Conservation (phyloP, 1,284 basidiomycete species). For the Trametes versicolor region DNA sequence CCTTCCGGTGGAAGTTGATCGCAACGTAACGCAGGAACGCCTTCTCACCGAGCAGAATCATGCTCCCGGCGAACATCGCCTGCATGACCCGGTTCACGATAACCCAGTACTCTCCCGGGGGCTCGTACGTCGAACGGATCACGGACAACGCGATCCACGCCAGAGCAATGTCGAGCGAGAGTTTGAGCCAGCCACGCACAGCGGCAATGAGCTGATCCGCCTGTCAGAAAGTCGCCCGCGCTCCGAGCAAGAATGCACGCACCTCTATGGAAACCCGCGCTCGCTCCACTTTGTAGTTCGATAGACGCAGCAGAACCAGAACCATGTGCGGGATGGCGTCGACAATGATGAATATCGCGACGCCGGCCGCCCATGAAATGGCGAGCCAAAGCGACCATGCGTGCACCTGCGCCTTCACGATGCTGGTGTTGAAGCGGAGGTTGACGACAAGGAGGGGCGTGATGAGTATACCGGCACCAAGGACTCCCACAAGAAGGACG, state of each 20-base stretch:
- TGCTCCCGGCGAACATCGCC: conserved; percentile 71
- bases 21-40: conserved; percentile 77
- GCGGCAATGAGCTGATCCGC: conserved; percentile 67
- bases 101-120: conserved; percentile 72
- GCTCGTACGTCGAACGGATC: conserved; percentile 63
- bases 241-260: conserved; percentile 32
- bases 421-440: conserved; percentile 61
- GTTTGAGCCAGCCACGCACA: conserved; percentile 75
- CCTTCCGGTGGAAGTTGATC: conserved; percentile 81
- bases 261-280: conserved; percentile 75
- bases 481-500: conserved; percentile 60
- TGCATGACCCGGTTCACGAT: conserved; percentile 77
- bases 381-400: conserved; percentile 80
- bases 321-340: conserved; percentile 69
- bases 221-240: conserved; percentile 7
- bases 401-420: conserved; percentile 63
- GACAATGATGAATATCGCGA: conserved; percentile 69
- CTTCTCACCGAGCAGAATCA: conserved; percentile 76
- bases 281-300: conserved; percentile 71
- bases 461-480: conserved; percentile 73
- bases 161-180: conserved; percentile 71
- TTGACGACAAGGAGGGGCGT: conserved; percentile 75
- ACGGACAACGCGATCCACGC: conserved; percentile 77
- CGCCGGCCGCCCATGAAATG: conserved; percentile 72
- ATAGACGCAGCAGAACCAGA: conserved; percentile 60